These are phyloP conservation scores for Aotearoamyces nothofagi DNA, from an alignment of 2,329 filamentous ascomycete species.

Conservation along the genomic window DNA sequence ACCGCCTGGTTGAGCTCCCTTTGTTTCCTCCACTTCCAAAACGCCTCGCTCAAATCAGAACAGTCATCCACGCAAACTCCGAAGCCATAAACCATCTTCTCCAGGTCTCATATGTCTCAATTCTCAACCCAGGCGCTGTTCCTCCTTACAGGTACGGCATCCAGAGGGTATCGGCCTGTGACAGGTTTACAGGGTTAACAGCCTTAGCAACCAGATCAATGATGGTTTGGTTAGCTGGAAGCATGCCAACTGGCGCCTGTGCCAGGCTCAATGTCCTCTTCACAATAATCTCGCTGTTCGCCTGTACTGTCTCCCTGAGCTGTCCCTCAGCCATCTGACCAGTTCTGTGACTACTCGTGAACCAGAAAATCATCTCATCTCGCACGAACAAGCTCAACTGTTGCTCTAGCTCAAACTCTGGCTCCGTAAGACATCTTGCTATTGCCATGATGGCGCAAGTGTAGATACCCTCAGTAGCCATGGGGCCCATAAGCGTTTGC, in stretches of 20 bases:
- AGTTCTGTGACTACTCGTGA: constrained; percentile 59
- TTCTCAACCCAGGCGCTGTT: not conserved
- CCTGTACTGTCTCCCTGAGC: constrained; percentile 59
- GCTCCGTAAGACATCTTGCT: constrained; percentile 82
- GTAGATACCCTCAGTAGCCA: constrained; percentile 93
- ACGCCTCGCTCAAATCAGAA: constrained; percentile 2
- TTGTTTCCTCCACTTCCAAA: too few relatives aligned
- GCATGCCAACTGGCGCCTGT: constrained; percentile 52
- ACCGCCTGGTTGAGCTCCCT: too few relatives aligned
- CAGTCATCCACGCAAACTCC: not conserved
- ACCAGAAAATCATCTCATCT: constrained; percentile 98
- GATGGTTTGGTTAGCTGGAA: constrained; percentile 93
- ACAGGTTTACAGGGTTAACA: constrained; percentile 80
- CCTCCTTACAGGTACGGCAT: constrained; percentile 73
- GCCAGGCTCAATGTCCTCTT: constrained; percentile 80
- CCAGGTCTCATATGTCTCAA: not conserved
- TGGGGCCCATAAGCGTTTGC: constrained; percentile 87
- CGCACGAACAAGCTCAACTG: constrained; percentile 88
- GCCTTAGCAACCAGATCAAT: constrained; percentile 89
- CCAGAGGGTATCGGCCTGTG: constrained; percentile 84
- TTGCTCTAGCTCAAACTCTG: constrained; percentile 82
- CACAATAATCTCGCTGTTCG: constrained; percentile 82
- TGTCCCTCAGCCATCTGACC: constrained; percentile 42
- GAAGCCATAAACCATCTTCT: not conserved
- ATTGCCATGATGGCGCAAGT: constrained; percentile 94